phyloP scores from a whole-genome alignment of 2,329 filamentous ascomycete species.

The Ascochyta pisi region DNA sequence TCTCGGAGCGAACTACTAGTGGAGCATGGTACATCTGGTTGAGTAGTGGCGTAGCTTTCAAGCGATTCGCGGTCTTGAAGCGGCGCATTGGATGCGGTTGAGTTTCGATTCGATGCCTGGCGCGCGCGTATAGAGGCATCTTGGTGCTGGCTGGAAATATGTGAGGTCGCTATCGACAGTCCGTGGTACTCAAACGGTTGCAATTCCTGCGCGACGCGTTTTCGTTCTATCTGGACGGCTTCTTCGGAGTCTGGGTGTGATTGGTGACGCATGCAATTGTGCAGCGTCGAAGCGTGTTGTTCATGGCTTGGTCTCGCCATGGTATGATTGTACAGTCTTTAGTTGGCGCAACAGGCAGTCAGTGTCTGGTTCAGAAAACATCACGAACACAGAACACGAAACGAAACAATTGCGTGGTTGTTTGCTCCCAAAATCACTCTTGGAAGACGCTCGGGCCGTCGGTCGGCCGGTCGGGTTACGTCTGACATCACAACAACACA shows the following conservation, averaged over 20 bases:
- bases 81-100: conserved; percentile 9
- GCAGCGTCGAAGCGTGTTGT: conserved; percentile 21
- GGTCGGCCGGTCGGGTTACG: conserved; percentile 7
- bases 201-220: conserved; percentile 27
- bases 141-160: neutral
- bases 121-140: conserved; percentile 11
- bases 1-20: neutral
- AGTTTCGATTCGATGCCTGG: conserved; percentile 5
- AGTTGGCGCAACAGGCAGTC: neutral
- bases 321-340: neutral
- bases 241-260: conserved; percentile 30
- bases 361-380: neutral
- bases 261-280: conserved; percentile 11
- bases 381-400: neutral
- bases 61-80: conserved; percentile 5
- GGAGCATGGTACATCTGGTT: neutral
- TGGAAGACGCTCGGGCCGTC: conserved; percentile 9
- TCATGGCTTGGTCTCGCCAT: conserved; percentile 12
- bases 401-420: neutral
- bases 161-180: neutral
- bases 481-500: conserved; percentile 1
- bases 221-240: conserved; percentile 25
- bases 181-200: conserved; percentile 5
- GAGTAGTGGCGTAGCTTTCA: conserved; percentile 14
- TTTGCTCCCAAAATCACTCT: neutral